Base-by-base conservation (phyloP, 768 basidiomycete genomes). In the Phlebiopsis gigantea region DNA sequence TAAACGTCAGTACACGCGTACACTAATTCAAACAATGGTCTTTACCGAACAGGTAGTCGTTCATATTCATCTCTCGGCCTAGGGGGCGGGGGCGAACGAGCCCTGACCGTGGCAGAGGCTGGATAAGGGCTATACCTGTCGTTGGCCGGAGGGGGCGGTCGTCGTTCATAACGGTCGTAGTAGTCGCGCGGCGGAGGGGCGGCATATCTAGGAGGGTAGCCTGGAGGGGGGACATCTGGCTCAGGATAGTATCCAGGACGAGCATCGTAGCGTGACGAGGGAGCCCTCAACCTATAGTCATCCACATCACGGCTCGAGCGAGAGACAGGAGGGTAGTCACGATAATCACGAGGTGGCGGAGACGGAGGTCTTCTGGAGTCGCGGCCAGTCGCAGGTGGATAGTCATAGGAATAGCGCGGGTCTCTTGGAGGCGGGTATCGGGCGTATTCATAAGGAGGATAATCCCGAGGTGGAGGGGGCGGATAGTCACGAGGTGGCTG, bases 11-110 rank as follows among this genome's bases (percentile, higher is more conserved):
- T 12, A 46, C 24, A 25, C 28, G 47, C 29, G 9, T 26, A 7
- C 2, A 28, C 1, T 17, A 26, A 5, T 47, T 44, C 47, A 30
- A 43, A 46, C 30, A 41, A 57, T 44, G 19, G 30, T 60, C 74
- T 68, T 39, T 74, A 88, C 85, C 85, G 78, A 65, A 76, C 67
- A 19, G 79, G 73, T 52, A 77, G 77, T 65, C 84, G 77, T 30
- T 88, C 87, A 60, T 79, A 83, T 22, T 88, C 87, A 41, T 88
- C 86, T 54, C 84, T 77, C 57, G 66, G 71, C 58, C 84, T 75
- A 39, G 84, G 80, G 28, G 73, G 71, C 34, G 69, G 68, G 34
- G 83, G 76, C 31, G 87, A 78, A 48, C 79, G 72, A 14, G 80
- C 69, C 60, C 80, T 75, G 54, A 76, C 81, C 52, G 77, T 68